Evolutionary conservation across 106 monocot species (phyloP), one percentile per base, ranked within the genome.

Genomic region (Acorus gramineus): DNA sequence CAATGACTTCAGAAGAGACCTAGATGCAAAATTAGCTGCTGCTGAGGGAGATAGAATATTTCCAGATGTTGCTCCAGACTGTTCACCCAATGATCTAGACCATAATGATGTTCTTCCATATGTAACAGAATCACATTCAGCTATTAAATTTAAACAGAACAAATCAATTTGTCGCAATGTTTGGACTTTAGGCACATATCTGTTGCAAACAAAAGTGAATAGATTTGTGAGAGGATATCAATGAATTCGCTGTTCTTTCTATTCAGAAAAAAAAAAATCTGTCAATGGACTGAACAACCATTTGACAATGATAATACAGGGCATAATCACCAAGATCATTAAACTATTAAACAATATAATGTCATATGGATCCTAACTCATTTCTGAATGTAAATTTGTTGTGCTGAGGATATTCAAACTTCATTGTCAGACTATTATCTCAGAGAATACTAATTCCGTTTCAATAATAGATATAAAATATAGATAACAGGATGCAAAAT

Each of bases 1-100:
- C 59, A 98, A 79, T 50, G 98, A 98, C 66, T 98, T 98, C 1
- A 92, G 68, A 61, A 92, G 85, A 49, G 91, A 82, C 53, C 75
- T 61, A 70, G 87, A 85, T 56, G 85, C 83, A 81, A 84, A 85
- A 76, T 74, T 85, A 50, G 82, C 62, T 56, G 69, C 73, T 48
- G 79, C 62, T 3, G 59, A 47, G 1, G 73, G 55, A 69, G 70
- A 50, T 14, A 71, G 48, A 51, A 46, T 47, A 70, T 62, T 84
- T 64, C 46, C 48, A 67, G 53, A 50, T 60, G 78, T 52, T 63
- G 71, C 49, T 66, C 64, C 66, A 64, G 65, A 70, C 59, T 57
- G 59, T 53, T 74, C 77, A n/a, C 49, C 69, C 67, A 73, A 60
- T 59, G 79, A 66, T 61, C 58, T 80, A 13, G 68, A 73, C 70